Evolutionary conservation across 345 rosid species (phyloP), one percentile per base, ranked within the genome.

Genomic region (Eutrema heterophyllum): DNA sequence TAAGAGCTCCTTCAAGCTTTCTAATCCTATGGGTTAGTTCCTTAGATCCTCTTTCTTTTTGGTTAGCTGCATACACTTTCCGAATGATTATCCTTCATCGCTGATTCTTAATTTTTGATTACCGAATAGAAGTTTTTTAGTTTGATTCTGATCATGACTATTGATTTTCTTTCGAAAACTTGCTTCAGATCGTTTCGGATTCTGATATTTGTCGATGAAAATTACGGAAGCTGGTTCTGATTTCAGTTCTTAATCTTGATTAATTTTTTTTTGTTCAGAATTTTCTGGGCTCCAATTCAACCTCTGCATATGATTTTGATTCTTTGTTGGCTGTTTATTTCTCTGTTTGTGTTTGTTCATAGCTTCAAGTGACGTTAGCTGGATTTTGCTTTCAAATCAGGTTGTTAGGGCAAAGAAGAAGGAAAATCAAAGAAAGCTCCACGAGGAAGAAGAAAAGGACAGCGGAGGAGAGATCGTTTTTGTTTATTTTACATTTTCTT

Each of bases 391-490:
- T 51, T 76, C 14, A 66, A 53, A 53, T 80, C 81, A 95, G 99
- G 99, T 92, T 67, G 99, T 95, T 66, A 83, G 98, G 73, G 98
- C n/a, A n/a, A 96, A 86, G 86, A 96, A 86, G 88, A 92, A 90
- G 61, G 98, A 96, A 54, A 79, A 91, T 6, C 97, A 97, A 77
- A 21, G 24, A 21, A 21, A 21, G 1, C 1, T 21, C 24, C 24
- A 21, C 24, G 24, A 21, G 24, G 24, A 21, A 21, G 24, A 21
- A 21, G 24, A 21, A 21, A 21, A 21, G 24, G 24, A 21, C 2
- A 21, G 24, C 1, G 24, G 1, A 21, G 1, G 24, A 21, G 24
- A 21, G 24, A n/a, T n/a, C n/a, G n/a, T n/a, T n/a, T n/a, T n/a
- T n/a, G n/a, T n/a, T n/a, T n/a, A n/a, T n/a, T n/a, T n/a, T n/a